Evolutionary conservation across 2,329 filamentous ascomycete genomes (phyloP), one percentile per base, ranked within the genome.

Genomic region (Botrytis paeoniae): DNA sequence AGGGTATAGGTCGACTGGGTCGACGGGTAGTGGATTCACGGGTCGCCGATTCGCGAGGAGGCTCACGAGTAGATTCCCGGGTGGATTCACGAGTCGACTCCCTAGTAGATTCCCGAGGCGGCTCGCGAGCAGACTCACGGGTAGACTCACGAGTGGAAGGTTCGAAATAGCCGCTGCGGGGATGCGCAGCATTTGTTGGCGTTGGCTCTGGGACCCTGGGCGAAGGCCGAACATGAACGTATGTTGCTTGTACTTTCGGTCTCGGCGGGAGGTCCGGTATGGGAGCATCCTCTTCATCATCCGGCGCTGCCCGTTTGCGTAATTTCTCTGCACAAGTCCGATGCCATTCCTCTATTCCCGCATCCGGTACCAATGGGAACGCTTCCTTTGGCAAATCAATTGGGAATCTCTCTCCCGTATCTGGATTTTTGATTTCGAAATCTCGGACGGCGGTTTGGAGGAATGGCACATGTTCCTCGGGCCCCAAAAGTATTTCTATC

Each of bases 281-380:
- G 73, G 64, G 70, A 75, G 69, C 76, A 73, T 60, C 85, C 57
- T 76, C 73, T 73, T 80, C 75, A 10, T 54, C 72, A 54, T 74
- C 63, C 72, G 81, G 75, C 37, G 73, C 74, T 22, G 85, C 88
- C 77, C 95, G 91, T 72, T 87, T 85, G 75, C 90, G 88, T 66
- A 97, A 83, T 77, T 88, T 89, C 73, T 91, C 86, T 51, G 90
- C 92, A 73, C 97, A 95, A 3, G 86, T 85, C 77, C 92, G 89
- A 80, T 98, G 94, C 95, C 96, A 99, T 73, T 87, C 85, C 72
- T 94, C 89, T 83, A 97, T 94, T n/a, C 92, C 91, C 7, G 87
- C 83, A 78, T 98, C 95, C 1, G 94, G 88, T 61, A 88, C 84
- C 2, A 86, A 80, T 0, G 96, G 95, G 73, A 95, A 92, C 0